phyloP scores from a whole-genome alignment of 2,329 filamentous ascomycete species.

The Hortaea sp. region DNA sequence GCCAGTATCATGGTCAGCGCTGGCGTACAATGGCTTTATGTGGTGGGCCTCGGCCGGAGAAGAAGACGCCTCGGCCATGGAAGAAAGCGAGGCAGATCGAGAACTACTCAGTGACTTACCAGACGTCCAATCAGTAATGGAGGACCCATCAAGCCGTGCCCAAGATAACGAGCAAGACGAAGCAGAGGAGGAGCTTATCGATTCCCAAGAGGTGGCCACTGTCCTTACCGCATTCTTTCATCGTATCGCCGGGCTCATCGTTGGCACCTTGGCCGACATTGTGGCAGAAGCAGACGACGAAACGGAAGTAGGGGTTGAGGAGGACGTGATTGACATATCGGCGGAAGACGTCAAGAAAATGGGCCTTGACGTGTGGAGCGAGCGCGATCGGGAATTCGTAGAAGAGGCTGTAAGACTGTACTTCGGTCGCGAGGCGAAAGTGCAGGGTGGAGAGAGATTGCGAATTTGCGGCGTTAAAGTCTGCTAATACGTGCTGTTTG shows the following conservation, averaged over 20 bases:
- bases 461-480: constrained; percentile 45
- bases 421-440: constrained; percentile 54
- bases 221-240: constrained; percentile 75
- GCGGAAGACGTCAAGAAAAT: constrained; percentile 58
- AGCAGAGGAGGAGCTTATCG: constrained; percentile 1
- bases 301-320: constrained; percentile 29
- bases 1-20: constrained; percentile 54
- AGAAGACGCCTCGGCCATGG: constrained; percentile 45
- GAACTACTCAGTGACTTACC: constrained; percentile 34
- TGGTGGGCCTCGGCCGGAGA: constrained; percentile 85
- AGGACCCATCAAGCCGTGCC: constrained; percentile 1
- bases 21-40: constrained; percentile 76
- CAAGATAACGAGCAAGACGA: neutral
- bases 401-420: constrained; percentile 52
- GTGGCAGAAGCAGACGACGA: constrained; percentile 40
- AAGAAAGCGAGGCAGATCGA: constrained; percentile 44
- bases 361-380: constrained; percentile 71
- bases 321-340: constrained; percentile 39
- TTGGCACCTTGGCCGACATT: constrained; percentile 53
- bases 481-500: constrained; percentile 9
- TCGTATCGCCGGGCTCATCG: constrained; percentile 57
- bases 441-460: constrained; percentile 63
- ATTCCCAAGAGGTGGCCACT: constrained; percentile 44
- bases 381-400: constrained; percentile 59
- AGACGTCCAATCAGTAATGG: constrained; percentile 15